A percentile compares a stretch with the other conserved stretches of the same genome.
phyloP scores from a whole-genome alignment of 192 early-diverging fungal species.

The Linnemannia exigua region DNA sequence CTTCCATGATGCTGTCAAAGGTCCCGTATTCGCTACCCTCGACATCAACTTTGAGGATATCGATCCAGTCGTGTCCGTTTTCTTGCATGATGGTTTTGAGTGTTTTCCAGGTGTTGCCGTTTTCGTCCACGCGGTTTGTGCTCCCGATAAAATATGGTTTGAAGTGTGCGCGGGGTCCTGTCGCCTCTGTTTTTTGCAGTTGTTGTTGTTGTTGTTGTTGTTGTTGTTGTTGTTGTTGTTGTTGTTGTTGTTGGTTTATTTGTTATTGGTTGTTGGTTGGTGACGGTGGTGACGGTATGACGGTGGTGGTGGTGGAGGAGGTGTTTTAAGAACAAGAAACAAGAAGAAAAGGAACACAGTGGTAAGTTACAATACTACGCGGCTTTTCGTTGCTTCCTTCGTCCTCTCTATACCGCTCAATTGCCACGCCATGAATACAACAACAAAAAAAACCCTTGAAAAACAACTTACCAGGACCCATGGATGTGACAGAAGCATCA shows the following conservation, averaged over 20 bases:
- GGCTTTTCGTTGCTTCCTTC: neutral
- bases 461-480: constrained; percentile 25
- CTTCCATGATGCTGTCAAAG: constrained; percentile 47
- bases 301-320: neutral
- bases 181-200: constrained; percentile 20
- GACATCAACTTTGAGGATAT: constrained; percentile 55
- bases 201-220: neutral
- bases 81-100: constrained; percentile 43
- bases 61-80: constrained; percentile 56
- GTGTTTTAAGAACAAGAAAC: neutral
- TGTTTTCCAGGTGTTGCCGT: constrained; percentile 28
- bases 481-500: constrained; percentile 35
- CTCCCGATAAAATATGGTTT: constrained; percentile 43
- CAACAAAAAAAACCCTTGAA: neutral
- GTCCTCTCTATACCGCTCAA: neutral
- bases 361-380: neutral
- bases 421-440: neutral
- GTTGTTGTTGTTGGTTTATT: neutral
- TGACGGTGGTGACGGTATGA: too few species aligned
- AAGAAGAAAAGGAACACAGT: neutral
- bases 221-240: neutral
- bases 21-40: constrained; percentile 44
- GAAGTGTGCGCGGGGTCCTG: constrained; percentile 30
- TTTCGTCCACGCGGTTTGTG: constrained; percentile 11
- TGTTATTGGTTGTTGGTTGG: too few species aligned